phyloP scores from a whole-genome alignment of 768 basidiomycete genomes.

The Crucibulum laeve region DNA sequence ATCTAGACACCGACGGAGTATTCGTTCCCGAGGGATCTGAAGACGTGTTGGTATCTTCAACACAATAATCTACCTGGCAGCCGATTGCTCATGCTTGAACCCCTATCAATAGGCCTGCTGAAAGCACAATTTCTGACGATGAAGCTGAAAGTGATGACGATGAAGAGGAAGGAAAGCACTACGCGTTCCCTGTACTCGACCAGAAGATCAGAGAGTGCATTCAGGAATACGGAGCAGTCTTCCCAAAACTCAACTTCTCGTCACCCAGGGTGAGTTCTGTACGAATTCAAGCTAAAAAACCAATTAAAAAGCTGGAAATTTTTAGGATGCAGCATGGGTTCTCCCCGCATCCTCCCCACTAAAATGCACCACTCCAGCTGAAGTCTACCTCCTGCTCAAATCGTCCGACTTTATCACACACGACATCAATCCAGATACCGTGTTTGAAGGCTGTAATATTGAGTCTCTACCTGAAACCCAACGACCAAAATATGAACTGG shows the following conservation, averaged over 20 bases:
- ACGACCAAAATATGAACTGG: conserved; percentile 49
- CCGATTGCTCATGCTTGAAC: conserved; percentile 3
- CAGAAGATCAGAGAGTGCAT: conserved; percentile 61
- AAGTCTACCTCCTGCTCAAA: conserved; percentile 90
- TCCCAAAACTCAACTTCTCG: conserved; percentile 96
- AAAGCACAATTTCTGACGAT: conserved; percentile 59
- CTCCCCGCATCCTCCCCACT: conserved; percentile 79
- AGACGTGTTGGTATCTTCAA: conserved; percentile 52
- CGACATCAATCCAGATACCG: conserved; percentile 54
- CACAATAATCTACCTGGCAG: no score
- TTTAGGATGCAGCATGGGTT: conserved; percentile 91
- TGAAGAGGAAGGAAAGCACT: conserved; percentile 34
- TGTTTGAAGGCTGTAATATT: conserved; percentile 63
- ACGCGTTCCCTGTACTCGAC: conserved; percentile 83
- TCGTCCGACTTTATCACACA: conserved; percentile 88
- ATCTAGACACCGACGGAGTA: conserved; percentile 82
- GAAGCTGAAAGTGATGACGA: conserved; percentile 35
- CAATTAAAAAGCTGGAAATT: background rate
- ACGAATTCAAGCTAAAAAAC: background rate
- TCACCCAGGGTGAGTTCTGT: conserved; percentile 67
- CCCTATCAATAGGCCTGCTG: conserved; percentile 34
- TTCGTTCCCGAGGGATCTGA: conserved; percentile 81
- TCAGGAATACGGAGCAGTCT: conserved; percentile 73
- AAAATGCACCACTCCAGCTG: conserved; percentile 82
- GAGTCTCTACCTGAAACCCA: background rate